Base-by-base conservation (phyloP, 2,329 filamentous ascomycete genomes). In the Metarhizium anisopliae region DNA sequence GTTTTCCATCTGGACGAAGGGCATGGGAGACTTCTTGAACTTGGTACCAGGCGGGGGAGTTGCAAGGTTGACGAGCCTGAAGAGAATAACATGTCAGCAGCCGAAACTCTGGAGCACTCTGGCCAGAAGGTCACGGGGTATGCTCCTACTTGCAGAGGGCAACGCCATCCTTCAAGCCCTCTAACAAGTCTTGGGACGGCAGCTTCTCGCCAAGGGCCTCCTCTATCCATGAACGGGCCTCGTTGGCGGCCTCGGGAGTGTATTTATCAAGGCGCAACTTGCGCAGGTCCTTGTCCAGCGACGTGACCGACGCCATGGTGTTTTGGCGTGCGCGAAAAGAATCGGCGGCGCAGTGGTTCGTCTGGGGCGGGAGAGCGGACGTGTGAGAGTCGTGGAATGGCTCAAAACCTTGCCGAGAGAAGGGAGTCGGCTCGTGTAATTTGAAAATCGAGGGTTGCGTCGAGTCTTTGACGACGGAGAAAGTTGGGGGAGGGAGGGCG, bases 1-100 rank as follows among this genome's bases (percentile, higher is more conserved):
- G 70, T 99, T 99, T 72, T 99, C 94, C 92, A 97, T 97, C 72
- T 99, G 94, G 45, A 97, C 93, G 69, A 99, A 99, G 0, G 94
- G 94, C 93, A 97, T 97, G 45, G 84, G 75, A 1, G 92, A 96
- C 67, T 87, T 80, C 74, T 97, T 97, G 81, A 88, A 97, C 70
- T 87, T 90, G 73, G 96, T 82, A 36, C 87, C 87, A 0, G 89
- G 89, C 16, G 86, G 82, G 30, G 89, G 88, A 42, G 87, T 72
- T 36, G 83, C 88, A 56, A 93, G 79, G 67, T 96, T 97, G 65
- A 90, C 82, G 53, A 97, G 84, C 67, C 90, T 94, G n/a, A 20
- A 6, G 25, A 25, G 25, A 25, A 25, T 61, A 16, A 2, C 13
- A 42, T 2, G 18, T 40, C 13, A 40, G 32, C 1, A 35, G 32